Conservation (phyloP, 2,329 filamentous ascomycete genomes). For the Exophiala sp. region DNA sequence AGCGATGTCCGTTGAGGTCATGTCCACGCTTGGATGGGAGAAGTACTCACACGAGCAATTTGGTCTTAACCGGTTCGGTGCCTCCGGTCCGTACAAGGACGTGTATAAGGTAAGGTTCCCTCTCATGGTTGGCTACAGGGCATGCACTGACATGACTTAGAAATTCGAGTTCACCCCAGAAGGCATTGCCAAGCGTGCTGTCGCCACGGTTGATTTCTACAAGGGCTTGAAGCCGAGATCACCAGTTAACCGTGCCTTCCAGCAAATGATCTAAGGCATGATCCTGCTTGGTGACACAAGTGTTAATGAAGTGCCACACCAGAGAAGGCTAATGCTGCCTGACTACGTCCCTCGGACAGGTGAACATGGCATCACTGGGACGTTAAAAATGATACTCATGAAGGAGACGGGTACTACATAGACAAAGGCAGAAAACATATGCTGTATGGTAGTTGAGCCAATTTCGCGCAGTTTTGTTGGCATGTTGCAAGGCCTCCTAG, state of each 20-base stretch:
- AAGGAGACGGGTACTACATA: too few species aligned
- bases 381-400: too few species aligned
- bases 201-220: constrained; percentile 94
- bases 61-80: constrained; percentile 97
- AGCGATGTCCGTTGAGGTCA: constrained; percentile 88
- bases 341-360: too few species aligned
- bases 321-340: neutral
- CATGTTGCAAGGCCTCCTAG: too few species aligned
- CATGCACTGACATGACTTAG: constrained; percentile 51
- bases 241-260: constrained; percentile 94
- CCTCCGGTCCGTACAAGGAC: constrained; percentile 93
- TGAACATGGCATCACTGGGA: too few species aligned
- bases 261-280: constrained; percentile 76
- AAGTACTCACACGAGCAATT: constrained; percentile 99
- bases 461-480: too few species aligned
- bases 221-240: constrained; percentile 93
- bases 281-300: neutral
- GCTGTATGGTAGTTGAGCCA: too few species aligned
- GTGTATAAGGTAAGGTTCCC: constrained; percentile 74
- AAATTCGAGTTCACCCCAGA: constrained; percentile 99
- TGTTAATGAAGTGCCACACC: constrained; percentile 4
- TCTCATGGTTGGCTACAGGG: neutral
- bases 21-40: constrained; percentile 98
- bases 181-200: constrained; percentile 90
- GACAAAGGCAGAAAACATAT: too few species aligned